Evolutionary conservation across 805 yeast genomes (phyloP).

Genomic region (Torulaspora quercuum): DNA sequence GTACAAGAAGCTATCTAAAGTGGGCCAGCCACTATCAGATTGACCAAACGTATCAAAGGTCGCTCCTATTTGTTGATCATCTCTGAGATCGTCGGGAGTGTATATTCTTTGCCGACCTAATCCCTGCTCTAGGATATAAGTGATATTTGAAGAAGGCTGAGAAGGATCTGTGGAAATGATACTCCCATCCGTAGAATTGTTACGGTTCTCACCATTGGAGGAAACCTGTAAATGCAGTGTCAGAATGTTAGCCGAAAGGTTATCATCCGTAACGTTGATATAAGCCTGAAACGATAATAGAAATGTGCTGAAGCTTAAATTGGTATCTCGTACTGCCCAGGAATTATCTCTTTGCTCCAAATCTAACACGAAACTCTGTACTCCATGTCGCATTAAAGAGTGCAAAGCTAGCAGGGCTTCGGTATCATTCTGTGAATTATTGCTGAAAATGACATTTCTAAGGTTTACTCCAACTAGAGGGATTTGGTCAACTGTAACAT

Average conservation of each 20-base stretch:
- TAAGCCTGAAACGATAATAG: constrained; percentile 35
- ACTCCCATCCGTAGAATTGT: constrained; percentile 22
- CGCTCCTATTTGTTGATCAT: constrained; percentile 22
- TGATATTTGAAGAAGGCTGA: constrained; percentile 14
- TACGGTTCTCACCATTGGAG: constrained; percentile 9
- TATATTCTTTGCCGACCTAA: constrained; percentile 29
- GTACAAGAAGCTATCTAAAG: constrained; percentile 37
- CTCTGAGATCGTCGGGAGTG: constrained; percentile 27
- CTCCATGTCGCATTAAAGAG: constrained; percentile 43
- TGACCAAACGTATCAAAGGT: constrained; percentile 20
- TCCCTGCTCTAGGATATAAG: constrained; percentile 20
- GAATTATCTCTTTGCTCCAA: constrained; percentile 52
- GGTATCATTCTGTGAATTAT: constrained; percentile 33
- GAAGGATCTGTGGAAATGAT: constrained; percentile 1
- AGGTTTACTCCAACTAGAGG: constrained; percentile 42
- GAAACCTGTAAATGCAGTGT: constrained; percentile 40
- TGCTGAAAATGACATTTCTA: constrained; percentile 31
- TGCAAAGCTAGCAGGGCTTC: constrained; percentile 32
- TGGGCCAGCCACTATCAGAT: constrained; percentile 35
- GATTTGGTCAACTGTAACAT: constrained; percentile 41
- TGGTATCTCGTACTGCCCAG: constrained; percentile 21
- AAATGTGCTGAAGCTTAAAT: constrained; percentile 29
- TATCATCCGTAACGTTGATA: constrained; percentile 43
- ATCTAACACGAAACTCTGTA: constrained; percentile 49
- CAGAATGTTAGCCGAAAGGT: constrained; percentile 45